These are phyloP conservation scores for Rhizophagus sp. DNA, from an alignment of 192 early-diverging fungal genomes.

Conservation along the genomic window DNA sequence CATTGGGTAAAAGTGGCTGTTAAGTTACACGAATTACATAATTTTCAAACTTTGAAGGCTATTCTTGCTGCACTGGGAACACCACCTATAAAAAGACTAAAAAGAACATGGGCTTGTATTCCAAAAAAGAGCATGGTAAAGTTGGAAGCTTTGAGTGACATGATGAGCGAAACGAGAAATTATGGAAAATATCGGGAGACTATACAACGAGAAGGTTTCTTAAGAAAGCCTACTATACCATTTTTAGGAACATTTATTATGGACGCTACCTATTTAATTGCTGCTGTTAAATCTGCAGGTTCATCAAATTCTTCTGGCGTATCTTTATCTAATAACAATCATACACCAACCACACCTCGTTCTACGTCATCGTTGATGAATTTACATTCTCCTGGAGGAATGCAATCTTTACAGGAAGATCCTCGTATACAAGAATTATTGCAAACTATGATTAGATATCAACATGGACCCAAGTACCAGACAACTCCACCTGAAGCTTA, in stretches of 20 bases:
- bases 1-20: slow-evolving; percentile 72
- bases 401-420: slow-evolving; percentile 46
- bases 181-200: slow-evolving; percentile 70
- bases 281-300: slow-evolving; percentile 52
- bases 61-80: slow-evolving; percentile 67
- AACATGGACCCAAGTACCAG: slow-evolving; percentile 57
- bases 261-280: slow-evolving; percentile 74
- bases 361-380: slow-evolving; percentile 7
- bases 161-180: slow-evolving; percentile 72
- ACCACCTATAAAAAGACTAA: slow-evolving; percentile 68
- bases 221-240: slow-evolving; percentile 62
- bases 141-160: slow-evolving; percentile 50
- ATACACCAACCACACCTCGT: slow-evolving; percentile 9
- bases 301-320: slow-evolving; percentile 32
- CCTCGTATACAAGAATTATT: slow-evolving; percentile 61
- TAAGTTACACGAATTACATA: slow-evolving; percentile 57
- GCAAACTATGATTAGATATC: slow-evolving; percentile 54
- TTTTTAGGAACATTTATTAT: slow-evolving; percentile 77
- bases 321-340: slow-evolving; percentile 2
- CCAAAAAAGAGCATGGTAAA: slow-evolving; percentile 62
- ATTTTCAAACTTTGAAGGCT: slow-evolving; percentile 74
- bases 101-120: slow-evolving; percentile 72
- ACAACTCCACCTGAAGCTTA: slow-evolving; percentile 48
- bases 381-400: slow-evolving; percentile 33
- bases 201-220: slow-evolving; percentile 43